These are phyloP conservation scores for Medicago truncatula DNA, from an alignment of 306 rosid genomes.

Conservation along the genomic window DNA sequence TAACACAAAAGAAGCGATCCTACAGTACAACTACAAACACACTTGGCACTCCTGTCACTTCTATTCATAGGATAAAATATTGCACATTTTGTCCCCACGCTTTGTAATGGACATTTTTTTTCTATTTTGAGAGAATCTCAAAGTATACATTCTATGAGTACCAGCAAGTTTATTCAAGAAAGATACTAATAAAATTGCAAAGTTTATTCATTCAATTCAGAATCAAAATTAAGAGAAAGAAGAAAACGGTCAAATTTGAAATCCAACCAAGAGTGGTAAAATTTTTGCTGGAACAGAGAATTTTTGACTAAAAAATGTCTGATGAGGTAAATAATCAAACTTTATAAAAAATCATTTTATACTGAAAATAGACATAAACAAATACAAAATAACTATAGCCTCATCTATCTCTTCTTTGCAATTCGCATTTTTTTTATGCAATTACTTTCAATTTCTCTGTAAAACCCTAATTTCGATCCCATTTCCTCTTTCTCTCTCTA, in stretches of 20 bases:
- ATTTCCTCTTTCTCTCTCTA: conserved; percentile 17
- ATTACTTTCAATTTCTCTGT: conserved; percentile 54
- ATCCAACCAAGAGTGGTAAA: neutral
- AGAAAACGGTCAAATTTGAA: neutral
- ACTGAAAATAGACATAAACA: neutral
- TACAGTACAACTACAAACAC: too few species aligned
- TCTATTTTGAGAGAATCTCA: neutral
- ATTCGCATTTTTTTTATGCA: conserved; percentile 9
- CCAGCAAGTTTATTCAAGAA: neutral
- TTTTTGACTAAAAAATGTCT: neutral
- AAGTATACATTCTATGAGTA: neutral
- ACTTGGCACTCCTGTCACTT: neutral
- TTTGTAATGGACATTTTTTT: neutral
- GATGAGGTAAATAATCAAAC: neutral
- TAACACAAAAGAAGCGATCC: too few species aligned
- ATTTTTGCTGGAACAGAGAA: neutral
- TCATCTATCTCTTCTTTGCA: neutral
- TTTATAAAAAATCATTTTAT: neutral
- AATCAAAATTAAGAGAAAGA: neutral
- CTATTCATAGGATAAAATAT: neutral
- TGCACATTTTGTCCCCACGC: neutral
- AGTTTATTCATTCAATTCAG: too few species aligned
- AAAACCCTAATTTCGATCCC: conserved; percentile 85
- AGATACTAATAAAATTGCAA: too few species aligned
- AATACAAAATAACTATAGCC: neutral